Percentiles rank a stretch among this genome's conserved stretches.
Conservation (phyloP, 108 stramenopile species). For the Pseudonitzschia multiseries region DNA sequence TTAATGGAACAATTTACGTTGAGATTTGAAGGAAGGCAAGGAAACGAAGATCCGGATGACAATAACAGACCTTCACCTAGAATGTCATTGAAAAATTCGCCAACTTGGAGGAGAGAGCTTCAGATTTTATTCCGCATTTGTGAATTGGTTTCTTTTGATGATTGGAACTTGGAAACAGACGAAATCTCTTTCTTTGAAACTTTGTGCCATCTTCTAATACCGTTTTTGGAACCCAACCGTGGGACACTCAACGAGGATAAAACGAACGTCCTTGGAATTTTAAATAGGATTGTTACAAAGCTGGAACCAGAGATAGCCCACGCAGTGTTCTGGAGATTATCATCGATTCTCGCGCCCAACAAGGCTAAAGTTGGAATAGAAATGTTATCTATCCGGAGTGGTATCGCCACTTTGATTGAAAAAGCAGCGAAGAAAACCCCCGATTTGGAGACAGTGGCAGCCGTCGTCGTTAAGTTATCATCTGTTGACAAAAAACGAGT, state of each 20-base stretch:
- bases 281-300: conserved; percentile 49
- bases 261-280: conserved; percentile 67
- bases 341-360: conserved; percentile 64
- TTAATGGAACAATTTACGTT: conserved; percentile 64
- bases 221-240: conserved; percentile 56
- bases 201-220: conserved; percentile 63
- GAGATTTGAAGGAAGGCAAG: conserved; percentile 32
- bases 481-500: conserved; percentile 60
- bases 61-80: not conserved
- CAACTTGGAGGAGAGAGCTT: conserved; percentile 51
- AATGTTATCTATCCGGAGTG: conserved; percentile 42
- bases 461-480: conserved; percentile 46
- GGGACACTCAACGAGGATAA: conserved; percentile 48
- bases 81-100: conserved; percentile 13
- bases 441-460: conserved; percentile 28
- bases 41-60: not conserved
- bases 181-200: conserved; percentile 34
- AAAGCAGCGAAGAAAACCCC: conserved; percentile 10
- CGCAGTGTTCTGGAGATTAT: conserved; percentile 40
- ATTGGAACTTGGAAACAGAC: conserved; percentile 10
- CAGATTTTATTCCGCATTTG: conserved; percentile 72
- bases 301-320: conserved; percentile 41
- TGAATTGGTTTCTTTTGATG: conserved; percentile 48
- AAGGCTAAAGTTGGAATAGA: conserved; percentile 58
- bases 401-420: conserved; percentile 30